These are phyloP conservation scores for Chalciporus chontae DNA, from an alignment of 768 basidiomycete genomes.

Conservation along the genomic window DNA sequence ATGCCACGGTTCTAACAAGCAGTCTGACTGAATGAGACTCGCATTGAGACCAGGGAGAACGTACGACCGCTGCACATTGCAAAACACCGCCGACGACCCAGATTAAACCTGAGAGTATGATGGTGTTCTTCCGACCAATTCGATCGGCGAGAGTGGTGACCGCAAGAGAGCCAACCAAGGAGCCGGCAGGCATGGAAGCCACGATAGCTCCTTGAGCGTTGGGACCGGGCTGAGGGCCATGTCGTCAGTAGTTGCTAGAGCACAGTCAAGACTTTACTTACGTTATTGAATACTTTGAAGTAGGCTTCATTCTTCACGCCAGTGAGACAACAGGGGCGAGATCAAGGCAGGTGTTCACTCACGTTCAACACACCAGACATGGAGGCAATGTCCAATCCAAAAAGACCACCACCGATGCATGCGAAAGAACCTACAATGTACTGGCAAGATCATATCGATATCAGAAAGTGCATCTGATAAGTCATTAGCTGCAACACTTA, in stretches of 20 bases:
- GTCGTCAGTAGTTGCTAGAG: conserved; percentile 4
- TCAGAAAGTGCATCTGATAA: conserved; percentile 3
- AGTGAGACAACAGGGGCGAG: background rate
- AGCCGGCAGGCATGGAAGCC: conserved; percentile 75
- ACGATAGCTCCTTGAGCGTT: conserved; percentile 69
- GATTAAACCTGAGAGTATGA: conserved; percentile 63
- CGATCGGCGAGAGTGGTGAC: conserved; percentile 63
- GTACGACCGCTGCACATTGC: conserved; percentile 57
- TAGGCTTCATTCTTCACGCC: conserved; percentile 27
- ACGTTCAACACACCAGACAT: conserved; percentile 74
- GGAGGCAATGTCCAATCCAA: conserved; percentile 79
- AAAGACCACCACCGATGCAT: conserved; percentile 77
- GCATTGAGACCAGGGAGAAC: conserved; percentile 6
- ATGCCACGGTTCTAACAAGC: conserved; percentile 59
- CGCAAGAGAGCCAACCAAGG: conserved; percentile 60
- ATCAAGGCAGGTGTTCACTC: conserved; percentile 10
- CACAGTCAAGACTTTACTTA: conserved; percentile 4
- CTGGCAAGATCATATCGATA: conserved; percentile 32
- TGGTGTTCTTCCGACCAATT: conserved; percentile 61
- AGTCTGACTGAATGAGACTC: background rate
- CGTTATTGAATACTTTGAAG: conserved; percentile 22
- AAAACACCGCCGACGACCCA: conserved; percentile 73
- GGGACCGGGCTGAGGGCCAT: conserved; percentile 39
- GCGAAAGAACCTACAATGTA: conserved; percentile 78
- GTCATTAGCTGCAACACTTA: conserved; percentile 22